Conservation (phyloP, 164 flowering plant genomes). For the grape (Vitis vinifera) region DNA sequence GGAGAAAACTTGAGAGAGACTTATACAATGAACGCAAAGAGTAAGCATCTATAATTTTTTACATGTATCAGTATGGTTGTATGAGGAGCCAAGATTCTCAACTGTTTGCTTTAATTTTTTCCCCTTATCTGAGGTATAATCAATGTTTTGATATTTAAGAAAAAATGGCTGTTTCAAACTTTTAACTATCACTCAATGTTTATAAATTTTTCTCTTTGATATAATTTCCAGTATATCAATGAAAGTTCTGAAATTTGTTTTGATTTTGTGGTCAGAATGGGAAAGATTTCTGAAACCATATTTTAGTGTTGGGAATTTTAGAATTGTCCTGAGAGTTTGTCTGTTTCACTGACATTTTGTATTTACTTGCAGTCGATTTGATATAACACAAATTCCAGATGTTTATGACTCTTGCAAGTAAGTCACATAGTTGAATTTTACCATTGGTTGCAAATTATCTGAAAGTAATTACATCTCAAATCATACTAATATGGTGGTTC, state of each 20-base stretch:
- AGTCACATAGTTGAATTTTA: constrained; percentile 28
- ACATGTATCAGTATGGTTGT: not conserved
- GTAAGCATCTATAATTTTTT: constrained; percentile 38
- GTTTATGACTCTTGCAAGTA: constrained; percentile 99
- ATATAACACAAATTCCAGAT: constrained; percentile 98
- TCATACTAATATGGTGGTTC: no score
- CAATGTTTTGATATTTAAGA: no score
- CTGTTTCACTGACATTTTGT: constrained; percentile 12
- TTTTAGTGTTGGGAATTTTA: not conserved
- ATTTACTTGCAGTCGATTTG: constrained; percentile 75
- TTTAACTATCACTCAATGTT: no score
- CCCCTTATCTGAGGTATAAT: no score
- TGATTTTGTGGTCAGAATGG: not conserved
- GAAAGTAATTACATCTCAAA: not conserved
- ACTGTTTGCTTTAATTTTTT: not conserved
- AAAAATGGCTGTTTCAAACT: no score
- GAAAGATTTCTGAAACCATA: not conserved
- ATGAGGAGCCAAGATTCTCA: no score
- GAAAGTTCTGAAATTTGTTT: constrained; percentile 2
- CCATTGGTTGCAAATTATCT: not conserved
- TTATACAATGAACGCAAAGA: constrained; percentile 93
- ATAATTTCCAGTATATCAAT: no score
- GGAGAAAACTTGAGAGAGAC: constrained; percentile 98
- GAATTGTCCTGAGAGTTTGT: not conserved
- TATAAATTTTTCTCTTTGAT: no score